phyloP scores from a whole-genome alignment of 331 rosid species.

The Telfairia occidentalis region DNA sequence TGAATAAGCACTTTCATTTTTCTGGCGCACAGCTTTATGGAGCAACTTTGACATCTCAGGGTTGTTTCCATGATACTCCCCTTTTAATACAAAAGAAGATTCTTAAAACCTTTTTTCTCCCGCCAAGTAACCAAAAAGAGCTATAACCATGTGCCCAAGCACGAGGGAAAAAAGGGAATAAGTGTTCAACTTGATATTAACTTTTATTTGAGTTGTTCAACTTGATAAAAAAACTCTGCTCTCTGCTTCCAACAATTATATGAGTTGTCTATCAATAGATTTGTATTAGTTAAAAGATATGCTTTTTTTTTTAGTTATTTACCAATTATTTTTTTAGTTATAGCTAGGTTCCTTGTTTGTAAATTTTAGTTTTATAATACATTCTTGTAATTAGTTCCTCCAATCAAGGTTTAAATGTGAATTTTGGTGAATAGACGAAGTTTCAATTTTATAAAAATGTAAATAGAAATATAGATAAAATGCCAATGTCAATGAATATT shows the following conservation, averaged over 20 bases:
- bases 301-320: too few relatives aligned
- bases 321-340: too few relatives aligned
- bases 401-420: too few relatives aligned
- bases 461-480: too few relatives aligned
- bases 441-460: too few relatives aligned
- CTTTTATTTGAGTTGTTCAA: neutral
- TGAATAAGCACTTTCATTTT: constrained; percentile 82
- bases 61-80: constrained; percentile 97
- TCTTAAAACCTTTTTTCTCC: neutral
- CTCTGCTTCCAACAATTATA: neutral
- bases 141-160: neutral
- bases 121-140: neutral
- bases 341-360: too few relatives aligned
- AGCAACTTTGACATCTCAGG: constrained; percentile 99
- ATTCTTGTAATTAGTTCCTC: too few relatives aligned
- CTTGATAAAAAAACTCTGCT: neutral
- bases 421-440: too few relatives aligned
- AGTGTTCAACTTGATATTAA: neutral
- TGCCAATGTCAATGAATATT: too few relatives aligned
- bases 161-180: neutral
- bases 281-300: too few relatives aligned
- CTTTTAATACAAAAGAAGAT: constrained; percentile 23
- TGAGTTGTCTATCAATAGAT: neutral
- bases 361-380: too few relatives aligned
- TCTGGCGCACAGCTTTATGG: constrained; percentile 99